Evolutionary conservation across 768 basidiomycete genomes (phyloP).

Genomic region (Mycena venus): DNA sequence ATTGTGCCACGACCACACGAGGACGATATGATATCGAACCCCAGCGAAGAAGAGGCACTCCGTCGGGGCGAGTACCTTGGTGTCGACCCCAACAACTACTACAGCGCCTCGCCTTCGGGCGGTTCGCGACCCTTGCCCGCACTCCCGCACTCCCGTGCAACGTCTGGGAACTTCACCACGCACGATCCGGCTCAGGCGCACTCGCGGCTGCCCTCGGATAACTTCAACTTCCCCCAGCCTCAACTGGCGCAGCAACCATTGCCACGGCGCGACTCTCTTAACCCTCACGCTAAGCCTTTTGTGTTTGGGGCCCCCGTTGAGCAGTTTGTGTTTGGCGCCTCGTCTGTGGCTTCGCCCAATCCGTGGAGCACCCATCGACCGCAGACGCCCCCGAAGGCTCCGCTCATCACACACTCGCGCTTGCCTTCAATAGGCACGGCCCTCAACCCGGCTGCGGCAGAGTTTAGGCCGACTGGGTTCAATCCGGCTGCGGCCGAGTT

Average conservation of each 20-base stretch:
- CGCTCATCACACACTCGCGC: constrained; percentile 54
- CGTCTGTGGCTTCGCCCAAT: constrained; percentile 50
- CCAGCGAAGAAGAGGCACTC: constrained; percentile 80
- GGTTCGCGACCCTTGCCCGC: constrained; percentile 68
- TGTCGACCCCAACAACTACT: constrained; percentile 57
- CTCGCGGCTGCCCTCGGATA: constrained; percentile 66
- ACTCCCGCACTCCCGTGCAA: constrained; percentile 74
- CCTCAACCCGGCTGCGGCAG: constrained; percentile 86
- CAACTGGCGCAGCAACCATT: constrained; percentile 42
- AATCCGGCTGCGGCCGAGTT: constrained; percentile 81
- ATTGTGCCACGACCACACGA: constrained; percentile 53
- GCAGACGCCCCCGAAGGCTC: constrained; percentile 50
- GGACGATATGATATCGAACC: constrained; percentile 87
- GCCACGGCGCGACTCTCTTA: constrained; percentile 62
- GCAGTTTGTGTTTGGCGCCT: constrained; percentile 40
- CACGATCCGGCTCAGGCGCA: constrained; percentile 77
- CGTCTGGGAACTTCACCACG: constrained; percentile 71
- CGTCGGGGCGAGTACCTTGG: constrained; percentile 58
- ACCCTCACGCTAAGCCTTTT: constrained; percentile 88
- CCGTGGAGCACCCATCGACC: constrained; percentile 34
- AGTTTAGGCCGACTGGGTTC: constrained; percentile 74
- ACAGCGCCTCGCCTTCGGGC: constrained; percentile 60
- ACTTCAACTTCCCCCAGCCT: constrained; percentile 30
- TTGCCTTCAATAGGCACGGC: constrained; percentile 71
- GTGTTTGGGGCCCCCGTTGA: constrained; percentile 71